Conservation (phyloP, 352 stramenopile species). For the Phytophthora palmivora region DNA sequence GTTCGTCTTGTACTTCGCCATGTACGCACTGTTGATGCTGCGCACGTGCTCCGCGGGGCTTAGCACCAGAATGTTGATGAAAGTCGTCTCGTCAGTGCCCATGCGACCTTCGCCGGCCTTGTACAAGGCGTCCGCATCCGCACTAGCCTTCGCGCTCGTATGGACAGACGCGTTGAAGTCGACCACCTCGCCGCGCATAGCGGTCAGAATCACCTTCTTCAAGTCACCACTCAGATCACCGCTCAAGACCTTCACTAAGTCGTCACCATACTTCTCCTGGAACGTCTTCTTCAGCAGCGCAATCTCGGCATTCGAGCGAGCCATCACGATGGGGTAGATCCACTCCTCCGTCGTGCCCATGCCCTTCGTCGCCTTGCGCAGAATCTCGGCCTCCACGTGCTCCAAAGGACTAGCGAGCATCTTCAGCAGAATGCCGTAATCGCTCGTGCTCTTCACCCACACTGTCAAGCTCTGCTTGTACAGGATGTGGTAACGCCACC, state of each 20-base stretch:
- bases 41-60: slow-evolving; percentile 52
- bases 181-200: slow-evolving; percentile 41
- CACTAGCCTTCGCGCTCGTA: slow-evolving; percentile 55
- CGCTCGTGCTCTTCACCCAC: slow-evolving; percentile 54
- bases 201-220: slow-evolving; percentile 63
- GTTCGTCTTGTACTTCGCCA: slow-evolving; percentile 59
- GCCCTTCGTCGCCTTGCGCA: slow-evolving; percentile 68
- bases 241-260: slow-evolving; percentile 55
- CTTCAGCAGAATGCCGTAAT: slow-evolving; percentile 65
- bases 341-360: slow-evolving; percentile 59
- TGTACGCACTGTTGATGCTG: slow-evolving; percentile 59
- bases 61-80: slow-evolving; percentile 55
- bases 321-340: slow-evolving; percentile 60
- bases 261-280: slow-evolving; percentile 58
- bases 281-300: slow-evolving; percentile 80
- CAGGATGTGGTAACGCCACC: slow-evolving; percentile 42
- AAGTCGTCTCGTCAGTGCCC: slow-evolving; percentile 62
- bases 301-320: slow-evolving; percentile 70
- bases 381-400: slow-evolving; percentile 64
- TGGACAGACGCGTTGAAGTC: slow-evolving; percentile 61
- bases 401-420: slow-evolving; percentile 51
- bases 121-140: slow-evolving; percentile 63
- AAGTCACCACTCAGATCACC: slow-evolving; percentile 64
- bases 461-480: slow-evolving; percentile 65
- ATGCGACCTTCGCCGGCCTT: slow-evolving; percentile 68